Conservation (phyloP, 371 early-diverging fungal species). For the Haplosporangium sp. region DNA sequence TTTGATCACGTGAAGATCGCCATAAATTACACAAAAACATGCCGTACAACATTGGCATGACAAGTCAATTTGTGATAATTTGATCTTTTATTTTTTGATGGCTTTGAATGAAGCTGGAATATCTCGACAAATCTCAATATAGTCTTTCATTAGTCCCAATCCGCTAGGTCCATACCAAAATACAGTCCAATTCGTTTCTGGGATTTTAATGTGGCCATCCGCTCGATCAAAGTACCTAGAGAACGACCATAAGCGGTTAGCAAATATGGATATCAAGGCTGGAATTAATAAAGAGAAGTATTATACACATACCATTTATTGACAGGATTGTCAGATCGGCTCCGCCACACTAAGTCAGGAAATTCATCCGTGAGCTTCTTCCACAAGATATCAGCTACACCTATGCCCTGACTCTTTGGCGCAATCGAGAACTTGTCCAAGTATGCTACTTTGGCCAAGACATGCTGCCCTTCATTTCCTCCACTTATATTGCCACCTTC, state of each 20-base stretch:
- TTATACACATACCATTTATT: constrained; percentile 82
- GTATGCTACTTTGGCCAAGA: constrained; percentile 62
- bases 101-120: constrained; percentile 61
- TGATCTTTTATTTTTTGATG: constrained; percentile 7
- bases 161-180: constrained; percentile 82
- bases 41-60: too few species aligned
- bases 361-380: constrained; percentile 77
- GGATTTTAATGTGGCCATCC: constrained; percentile 74
- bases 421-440: constrained; percentile 95
- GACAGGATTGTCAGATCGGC: constrained; percentile 88
- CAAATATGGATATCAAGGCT: neutral
- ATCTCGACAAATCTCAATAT: constrained; percentile 56
- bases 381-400: constrained; percentile 95
- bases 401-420: constrained; percentile 90
- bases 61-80: neutral
- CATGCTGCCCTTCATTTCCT: constrained; percentile 57
- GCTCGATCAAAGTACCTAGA: constrained; percentile 89
- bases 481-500: constrained; percentile 61
- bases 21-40: too few species aligned
- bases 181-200: constrained; percentile 78
- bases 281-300: neutral
- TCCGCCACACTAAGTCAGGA: constrained; percentile 87
- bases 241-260: neutral
- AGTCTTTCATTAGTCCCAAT: constrained; percentile 52
- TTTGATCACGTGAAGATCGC: neutral